Evolutionary conservation across 2,329 filamentous ascomycete species (phyloP).

Genomic region (Xylaria sp.): DNA sequence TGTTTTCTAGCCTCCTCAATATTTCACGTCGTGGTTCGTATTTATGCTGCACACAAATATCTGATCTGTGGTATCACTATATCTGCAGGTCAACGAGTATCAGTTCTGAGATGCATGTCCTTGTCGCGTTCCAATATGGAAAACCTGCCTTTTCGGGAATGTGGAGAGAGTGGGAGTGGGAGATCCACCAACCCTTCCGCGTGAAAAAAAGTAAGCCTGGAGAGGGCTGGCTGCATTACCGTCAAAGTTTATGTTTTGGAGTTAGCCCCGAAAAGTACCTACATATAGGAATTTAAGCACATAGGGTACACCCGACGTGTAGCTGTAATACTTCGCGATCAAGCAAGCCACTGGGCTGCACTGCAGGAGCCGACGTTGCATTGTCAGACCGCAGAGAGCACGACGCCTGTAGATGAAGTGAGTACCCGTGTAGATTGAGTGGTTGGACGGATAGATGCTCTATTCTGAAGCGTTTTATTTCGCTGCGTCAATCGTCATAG

Average conservation of each 20-base stretch:
- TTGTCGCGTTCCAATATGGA: constrained; percentile 5
- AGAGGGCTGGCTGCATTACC: constrained; percentile 26
- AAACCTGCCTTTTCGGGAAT: constrained; percentile 38
- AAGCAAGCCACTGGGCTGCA: constrained; percentile 13
- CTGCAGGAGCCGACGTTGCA: constrained; percentile 12
- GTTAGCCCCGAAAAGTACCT: not conserved
- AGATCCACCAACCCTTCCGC: constrained; percentile 15
- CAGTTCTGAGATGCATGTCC: not conserved
- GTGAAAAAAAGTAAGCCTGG: constrained; percentile 5
- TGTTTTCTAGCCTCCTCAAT: not conserved
- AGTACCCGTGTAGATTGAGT: not conserved
- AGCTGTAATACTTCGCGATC: constrained; percentile 1
- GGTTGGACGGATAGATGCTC: not conserved
- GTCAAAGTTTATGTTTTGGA: not conserved
- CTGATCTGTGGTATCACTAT: not conserved
- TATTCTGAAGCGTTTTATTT: constrained; percentile 8
- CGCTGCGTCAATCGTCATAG: not conserved
- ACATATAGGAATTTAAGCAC: not conserved
- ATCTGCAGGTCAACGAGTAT: constrained; percentile 5
- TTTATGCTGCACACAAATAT: not conserved
- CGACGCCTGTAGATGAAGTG: constrained; percentile 18
- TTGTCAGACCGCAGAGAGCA: constrained; percentile 13
- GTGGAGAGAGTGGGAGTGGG: constrained; percentile 32
- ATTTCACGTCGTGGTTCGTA: not conserved
- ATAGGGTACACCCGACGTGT: not conserved